phyloP scores from a whole-genome alignment of 345 rosid genomes.

The Citrus sinensis region DVS_A1.0 CM039169.1:3597501-3598000 shows the following conservation, averaged over 20 bases:
- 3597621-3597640: no score
- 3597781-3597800: neutral
- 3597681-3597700: neutral
- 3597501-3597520: no score
- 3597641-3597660: no score
- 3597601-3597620: no score
- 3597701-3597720: neutral
- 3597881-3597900: neutral
- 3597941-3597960: neutral
- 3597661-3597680: neutral
- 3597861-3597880: neutral
- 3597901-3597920: neutral
- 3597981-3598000: slow-evolving; percentile 14
- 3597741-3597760: slow-evolving; percentile 17
- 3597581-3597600: no score
- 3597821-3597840: neutral
- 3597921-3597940: neutral
- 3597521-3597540: no score
- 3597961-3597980: neutral
- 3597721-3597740: neutral
- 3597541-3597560: no score
- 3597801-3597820: neutral
- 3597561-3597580: no score
- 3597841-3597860: neutral
- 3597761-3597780: neutral